Percentiles rank a stretch among this genome's conserved stretches.
Evolutionary conservation across 805 yeast species (phyloP).

Genomic region (Zygoascus flipseniorum): DNA sequence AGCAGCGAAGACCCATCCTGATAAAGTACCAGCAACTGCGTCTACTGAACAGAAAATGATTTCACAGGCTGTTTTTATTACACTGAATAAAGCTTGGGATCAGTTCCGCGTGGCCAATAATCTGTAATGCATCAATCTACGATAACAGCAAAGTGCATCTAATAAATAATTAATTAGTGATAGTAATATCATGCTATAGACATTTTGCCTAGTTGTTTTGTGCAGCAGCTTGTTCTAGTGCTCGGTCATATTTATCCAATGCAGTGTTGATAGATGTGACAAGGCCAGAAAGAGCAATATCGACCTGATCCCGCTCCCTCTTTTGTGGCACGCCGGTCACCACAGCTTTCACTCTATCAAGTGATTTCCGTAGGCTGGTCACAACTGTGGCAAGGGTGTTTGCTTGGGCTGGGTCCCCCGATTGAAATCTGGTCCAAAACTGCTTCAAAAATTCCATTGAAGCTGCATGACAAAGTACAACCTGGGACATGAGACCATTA

Average conservation of each 20-base stretch:
- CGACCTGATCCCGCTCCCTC: conserved; percentile 11
- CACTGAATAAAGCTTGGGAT: conserved; percentile 87
- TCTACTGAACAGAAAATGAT: conserved; percentile 67
- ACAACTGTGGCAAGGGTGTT: conserved; percentile 38
- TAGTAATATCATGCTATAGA: background rate
- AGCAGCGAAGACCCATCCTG: conserved; percentile 73
- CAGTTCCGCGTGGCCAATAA: conserved; percentile 54
- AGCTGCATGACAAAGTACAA: conserved; percentile 59
- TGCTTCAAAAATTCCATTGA: conserved; percentile 69
- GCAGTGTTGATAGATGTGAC: conserved; percentile 40
- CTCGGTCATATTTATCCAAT: conserved; percentile 36
- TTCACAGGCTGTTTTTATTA: conserved; percentile 79
- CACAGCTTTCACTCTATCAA: conserved; percentile 35
- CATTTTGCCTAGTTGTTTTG: background rate
- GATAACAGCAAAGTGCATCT: background rate
- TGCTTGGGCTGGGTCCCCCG: conserved; percentile 35
- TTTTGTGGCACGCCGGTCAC: conserved; percentile 11
- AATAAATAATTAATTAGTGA: background rate
- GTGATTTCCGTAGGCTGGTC: conserved; percentile 40
- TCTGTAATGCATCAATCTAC: conserved; percentile 20
- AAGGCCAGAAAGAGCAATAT: conserved; percentile 34
- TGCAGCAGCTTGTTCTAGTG: conserved; percentile 20
- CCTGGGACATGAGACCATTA: conserved; percentile 36
- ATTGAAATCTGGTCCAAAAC: conserved; percentile 42
- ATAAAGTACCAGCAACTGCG: conserved; percentile 57